phyloP scores from a whole-genome alignment of 106 monocot species.

The Triglochin maritima region DNA sequence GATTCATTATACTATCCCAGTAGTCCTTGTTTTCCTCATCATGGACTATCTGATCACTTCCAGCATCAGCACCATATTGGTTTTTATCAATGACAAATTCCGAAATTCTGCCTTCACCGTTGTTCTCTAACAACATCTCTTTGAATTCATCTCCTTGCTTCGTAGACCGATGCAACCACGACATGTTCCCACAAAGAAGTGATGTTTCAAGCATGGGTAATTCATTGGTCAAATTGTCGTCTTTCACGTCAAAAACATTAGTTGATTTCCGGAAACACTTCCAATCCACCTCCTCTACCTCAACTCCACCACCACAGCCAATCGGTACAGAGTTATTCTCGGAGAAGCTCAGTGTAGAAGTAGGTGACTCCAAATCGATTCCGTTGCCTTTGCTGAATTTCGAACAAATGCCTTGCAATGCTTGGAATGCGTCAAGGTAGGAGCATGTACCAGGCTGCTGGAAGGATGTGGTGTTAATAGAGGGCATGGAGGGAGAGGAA shows the following conservation, averaged over 20 bases:
- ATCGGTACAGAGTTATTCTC: conserved; percentile 1
- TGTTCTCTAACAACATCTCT: conserved; percentile 32
- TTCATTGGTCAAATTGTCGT: neutral
- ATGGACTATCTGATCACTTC: neutral
- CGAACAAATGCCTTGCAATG: conserved; percentile 23
- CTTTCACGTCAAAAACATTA: neutral
- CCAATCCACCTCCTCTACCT: conserved; percentile 18
- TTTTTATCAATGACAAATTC: conserved; percentile 14
- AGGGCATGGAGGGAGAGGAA: conserved; percentile 4
- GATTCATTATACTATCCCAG: conserved; percentile 50
- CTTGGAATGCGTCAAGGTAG: conserved; percentile 15
- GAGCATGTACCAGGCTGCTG: neutral
- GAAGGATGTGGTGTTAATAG: neutral
- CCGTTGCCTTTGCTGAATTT: neutral
- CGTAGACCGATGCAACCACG: neutral
- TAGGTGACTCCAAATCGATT: conserved; percentile 46
- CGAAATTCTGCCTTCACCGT: neutral
- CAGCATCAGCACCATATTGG: neutral
- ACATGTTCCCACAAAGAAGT: neutral
- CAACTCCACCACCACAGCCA: neutral
- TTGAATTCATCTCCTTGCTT: conserved; percentile 8
- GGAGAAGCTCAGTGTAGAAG: conserved; percentile 60
- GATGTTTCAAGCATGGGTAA: neutral
- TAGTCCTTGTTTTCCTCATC: conserved; percentile 45
- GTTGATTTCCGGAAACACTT: conserved; percentile 14